Evolutionary conservation across 164 flowering plant species (phyloP).

Genomic region (Vitis rotundifolia): DNA sequence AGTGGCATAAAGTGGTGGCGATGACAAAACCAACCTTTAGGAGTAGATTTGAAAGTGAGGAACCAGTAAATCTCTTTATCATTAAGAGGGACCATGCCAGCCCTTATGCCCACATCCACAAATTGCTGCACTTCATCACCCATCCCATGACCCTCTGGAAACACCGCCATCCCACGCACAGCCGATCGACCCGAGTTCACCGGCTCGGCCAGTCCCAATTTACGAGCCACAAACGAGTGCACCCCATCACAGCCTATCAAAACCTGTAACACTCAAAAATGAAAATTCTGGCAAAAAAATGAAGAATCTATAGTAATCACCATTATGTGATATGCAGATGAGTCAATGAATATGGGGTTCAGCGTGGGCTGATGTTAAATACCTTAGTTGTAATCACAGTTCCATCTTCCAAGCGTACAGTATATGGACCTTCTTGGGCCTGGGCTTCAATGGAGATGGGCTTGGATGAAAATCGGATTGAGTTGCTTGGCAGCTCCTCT

Average conservation of each 20-base stretch:
- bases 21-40: conserved; percentile 6
- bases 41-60: conserved; percentile 12
- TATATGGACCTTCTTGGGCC: conserved; percentile 13
- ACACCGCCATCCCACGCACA: conserved; percentile 44
- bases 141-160: conserved; percentile 50
- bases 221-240: conserved; percentile 49
- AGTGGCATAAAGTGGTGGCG: not conserved
- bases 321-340: too few species aligned
- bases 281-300: not conserved
- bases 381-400: conserved; percentile 40
- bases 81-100: conserved; percentile 37
- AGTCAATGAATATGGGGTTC: too few species aligned
- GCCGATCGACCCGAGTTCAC: conserved; percentile 44
- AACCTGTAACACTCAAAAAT: conserved; percentile 16
- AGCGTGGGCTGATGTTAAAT: not conserved
- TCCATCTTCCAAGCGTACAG: conserved; percentile 31
- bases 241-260: conserved; percentile 66
- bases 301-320: not conserved
- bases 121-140: conserved; percentile 31
- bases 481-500: conserved; percentile 27
- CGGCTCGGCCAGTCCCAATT: conserved; percentile 44
- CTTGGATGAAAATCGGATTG: conserved; percentile 41
- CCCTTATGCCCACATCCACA: conserved; percentile 23
- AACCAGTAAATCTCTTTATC: conserved; percentile 47
- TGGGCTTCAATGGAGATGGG: conserved; percentile 25